These are phyloP conservation scores for Rhizophora apiculata DNA, from an alignment of 345 rosid genomes.

Conservation along the genomic window DNA sequence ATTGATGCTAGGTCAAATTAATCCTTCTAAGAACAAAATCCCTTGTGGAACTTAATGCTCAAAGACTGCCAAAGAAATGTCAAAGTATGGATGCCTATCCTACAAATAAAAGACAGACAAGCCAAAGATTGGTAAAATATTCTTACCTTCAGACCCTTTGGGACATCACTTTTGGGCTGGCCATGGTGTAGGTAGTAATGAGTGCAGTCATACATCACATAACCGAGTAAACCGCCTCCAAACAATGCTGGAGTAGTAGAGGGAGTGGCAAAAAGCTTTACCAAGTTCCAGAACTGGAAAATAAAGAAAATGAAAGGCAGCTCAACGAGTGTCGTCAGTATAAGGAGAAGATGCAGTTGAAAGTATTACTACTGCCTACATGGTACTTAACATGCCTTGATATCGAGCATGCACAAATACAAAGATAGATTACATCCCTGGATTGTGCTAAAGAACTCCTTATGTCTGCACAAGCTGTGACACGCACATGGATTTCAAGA, in stretches of 20 bases:
- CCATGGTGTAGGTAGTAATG: constrained; percentile 97
- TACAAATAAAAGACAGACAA: neutral
- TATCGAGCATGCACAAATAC: neutral
- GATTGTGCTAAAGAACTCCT: neutral
- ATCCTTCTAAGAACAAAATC: too few species aligned
- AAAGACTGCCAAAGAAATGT: too few species aligned
- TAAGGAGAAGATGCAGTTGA: neutral
- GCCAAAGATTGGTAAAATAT: neutral
- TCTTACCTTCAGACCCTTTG: constrained; percentile 74
- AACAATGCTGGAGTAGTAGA: constrained; percentile 75
- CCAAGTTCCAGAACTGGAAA: constrained; percentile 71
- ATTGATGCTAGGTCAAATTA: too few species aligned
- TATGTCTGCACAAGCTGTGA: neutral
- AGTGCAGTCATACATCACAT: constrained; percentile 82
- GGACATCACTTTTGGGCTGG: constrained; percentile 55
- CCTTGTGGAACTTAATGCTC: too few species aligned
- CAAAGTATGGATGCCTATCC: too few species aligned
- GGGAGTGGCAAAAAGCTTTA: constrained; percentile 56
- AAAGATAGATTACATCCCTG: neutral
- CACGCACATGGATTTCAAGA: neutral
- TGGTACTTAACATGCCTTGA: too few species aligned
- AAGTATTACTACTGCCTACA: too few species aligned
- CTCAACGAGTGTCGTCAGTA: neutral
- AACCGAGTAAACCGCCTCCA: constrained; percentile 86
- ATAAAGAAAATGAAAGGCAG: neutral